phyloP scores from a whole-genome alignment of 139 green algal species.

The Pycnococcus provasolii region DNA sequence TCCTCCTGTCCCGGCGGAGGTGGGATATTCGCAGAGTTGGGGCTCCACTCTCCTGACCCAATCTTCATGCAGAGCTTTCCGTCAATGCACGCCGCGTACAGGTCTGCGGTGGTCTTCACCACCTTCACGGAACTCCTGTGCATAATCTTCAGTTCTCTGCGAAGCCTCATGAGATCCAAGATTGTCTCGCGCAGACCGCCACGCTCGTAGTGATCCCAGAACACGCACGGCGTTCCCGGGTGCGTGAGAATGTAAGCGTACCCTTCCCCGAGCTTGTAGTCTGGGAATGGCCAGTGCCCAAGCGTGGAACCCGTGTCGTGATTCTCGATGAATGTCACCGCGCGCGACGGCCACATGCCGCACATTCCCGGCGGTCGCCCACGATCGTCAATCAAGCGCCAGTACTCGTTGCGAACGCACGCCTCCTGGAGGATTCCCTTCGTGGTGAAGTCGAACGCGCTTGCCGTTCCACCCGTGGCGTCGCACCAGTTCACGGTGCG shows the following conservation, averaged over 20 bases:
- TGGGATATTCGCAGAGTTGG: not conserved
- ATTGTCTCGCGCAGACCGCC: not conserved
- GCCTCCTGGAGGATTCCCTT: slow-evolving; percentile 88
- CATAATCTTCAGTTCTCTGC: slow-evolving; percentile 9
- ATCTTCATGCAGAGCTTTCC: slow-evolving; percentile 28
- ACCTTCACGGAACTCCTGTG: slow-evolving; percentile 21
- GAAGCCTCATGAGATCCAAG: slow-evolving; percentile 18
- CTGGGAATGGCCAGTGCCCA: slow-evolving; percentile 44
- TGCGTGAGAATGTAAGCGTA: slow-evolving; percentile 57
- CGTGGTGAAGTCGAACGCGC: slow-evolving; percentile 95
- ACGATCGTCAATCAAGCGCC: slow-evolving; percentile 75
- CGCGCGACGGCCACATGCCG: slow-evolving; percentile 81
- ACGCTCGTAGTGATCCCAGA: slow-evolving; percentile 32
- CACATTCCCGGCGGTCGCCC: slow-evolving; percentile 16
- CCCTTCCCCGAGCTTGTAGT: slow-evolving; percentile 37
- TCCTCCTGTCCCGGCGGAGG: too few species aligned
- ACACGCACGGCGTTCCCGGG: slow-evolving; percentile 42
- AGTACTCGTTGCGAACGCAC: slow-evolving; percentile 78
- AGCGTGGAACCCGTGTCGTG: slow-evolving; percentile 64
- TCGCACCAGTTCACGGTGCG: slow-evolving; percentile 87
- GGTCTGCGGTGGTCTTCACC: slow-evolving; percentile 7
- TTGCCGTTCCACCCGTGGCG: slow-evolving; percentile 65
- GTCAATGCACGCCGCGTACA: slow-evolving; percentile 28
- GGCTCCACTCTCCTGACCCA: slow-evolving; percentile 22
- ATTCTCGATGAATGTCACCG: slow-evolving; percentile 96